Percentiles rank a stretch among this genome's conserved stretches.
Conservation (phyloP, 1,284 basidiomycete genomes). For the Phlebopus sp. region DNA sequence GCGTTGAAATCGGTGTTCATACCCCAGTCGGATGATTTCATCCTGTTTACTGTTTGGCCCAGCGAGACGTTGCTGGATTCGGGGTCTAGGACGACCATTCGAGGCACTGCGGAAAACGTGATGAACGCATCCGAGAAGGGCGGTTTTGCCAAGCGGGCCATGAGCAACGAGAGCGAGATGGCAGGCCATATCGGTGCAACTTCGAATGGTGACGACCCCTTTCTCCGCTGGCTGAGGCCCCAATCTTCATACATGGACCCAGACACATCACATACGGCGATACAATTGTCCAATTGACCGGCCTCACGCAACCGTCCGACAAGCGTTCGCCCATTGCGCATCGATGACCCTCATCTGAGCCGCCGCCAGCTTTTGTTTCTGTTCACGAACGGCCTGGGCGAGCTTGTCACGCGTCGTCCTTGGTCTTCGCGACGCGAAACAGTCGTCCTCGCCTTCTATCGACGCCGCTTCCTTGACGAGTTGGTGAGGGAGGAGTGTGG, state of each 20-base stretch:
- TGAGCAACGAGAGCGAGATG: conserved; percentile 62
- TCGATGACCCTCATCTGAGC: conserved; percentile 47
- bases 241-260: conserved; percentile 60
- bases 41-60: conserved; percentile 35
- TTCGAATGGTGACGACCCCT: conserved; percentile 7
- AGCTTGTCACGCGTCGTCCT: neutral
- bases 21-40: conserved; percentile 44
- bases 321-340: conserved; percentile 64
- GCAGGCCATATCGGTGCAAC: conserved; percentile 55
- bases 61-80: conserved; percentile 31
- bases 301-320: conserved; percentile 50
- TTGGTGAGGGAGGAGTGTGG: conserved; percentile 59
- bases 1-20: conserved; percentile 61
- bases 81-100: conserved; percentile 48
- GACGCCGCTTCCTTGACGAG: conserved; percentile 42
- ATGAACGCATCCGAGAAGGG: conserved; percentile 68
- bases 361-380: conserved; percentile 30
- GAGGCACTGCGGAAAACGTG: conserved; percentile 56
- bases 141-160: conserved; percentile 56
- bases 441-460: conserved; percentile 6
- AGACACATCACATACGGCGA: conserved; percentile 74
- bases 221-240: neutral
- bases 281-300: conserved; percentile 54
- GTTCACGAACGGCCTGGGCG: conserved; percentile 19
- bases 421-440: neutral